phyloP scores from a whole-genome alignment of 2,329 filamentous ascomycete species.

The Colletotrichum costaricense region DNA sequence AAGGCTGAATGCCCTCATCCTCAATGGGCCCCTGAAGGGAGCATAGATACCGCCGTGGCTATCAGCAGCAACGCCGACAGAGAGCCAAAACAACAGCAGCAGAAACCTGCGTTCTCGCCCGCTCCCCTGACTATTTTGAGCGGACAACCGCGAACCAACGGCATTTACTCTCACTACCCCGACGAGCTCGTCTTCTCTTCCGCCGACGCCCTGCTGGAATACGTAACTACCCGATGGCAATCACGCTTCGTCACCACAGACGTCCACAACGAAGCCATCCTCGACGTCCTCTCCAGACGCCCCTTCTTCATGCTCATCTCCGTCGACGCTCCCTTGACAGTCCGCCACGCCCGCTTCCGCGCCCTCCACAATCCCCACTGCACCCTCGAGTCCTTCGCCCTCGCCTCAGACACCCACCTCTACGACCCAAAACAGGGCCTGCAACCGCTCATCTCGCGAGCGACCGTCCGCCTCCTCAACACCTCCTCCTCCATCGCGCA shows the following conservation, averaged over 20 bases:
- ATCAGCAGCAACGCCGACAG: background rate
- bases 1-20: slow-evolving; percentile 12
- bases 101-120: slow-evolving; percentile 36
- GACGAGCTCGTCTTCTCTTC: slow-evolving; percentile 63
- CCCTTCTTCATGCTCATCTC: slow-evolving; percentile 95
- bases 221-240: slow-evolving; percentile 87
- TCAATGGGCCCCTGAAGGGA: background rate
- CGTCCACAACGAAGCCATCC: slow-evolving; percentile 76
- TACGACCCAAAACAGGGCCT: slow-evolving; percentile 76
- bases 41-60: slow-evolving; percentile 3
- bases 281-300: slow-evolving; percentile 80
- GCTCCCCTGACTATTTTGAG: background rate
- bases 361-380: slow-evolving; percentile 50
- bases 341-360: slow-evolving; percentile 85
- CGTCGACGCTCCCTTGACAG: slow-evolving; percentile 87
- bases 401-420: slow-evolving; percentile 76
- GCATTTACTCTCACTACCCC: slow-evolving; percentile 56
- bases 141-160: slow-evolving; percentile 67
- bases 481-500: slow-evolving; percentile 77
- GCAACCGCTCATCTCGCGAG: slow-evolving; percentile 81
- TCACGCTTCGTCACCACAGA: slow-evolving; percentile 88
- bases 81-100: background rate
- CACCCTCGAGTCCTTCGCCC: slow-evolving; percentile 67
- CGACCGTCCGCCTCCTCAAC: slow-evolving; percentile 89
- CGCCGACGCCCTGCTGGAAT: slow-evolving; percentile 79